These are phyloP conservation scores for Brassica rapa DNA, from an alignment of 345 rosid species.

Conservation along the genomic window DNA sequence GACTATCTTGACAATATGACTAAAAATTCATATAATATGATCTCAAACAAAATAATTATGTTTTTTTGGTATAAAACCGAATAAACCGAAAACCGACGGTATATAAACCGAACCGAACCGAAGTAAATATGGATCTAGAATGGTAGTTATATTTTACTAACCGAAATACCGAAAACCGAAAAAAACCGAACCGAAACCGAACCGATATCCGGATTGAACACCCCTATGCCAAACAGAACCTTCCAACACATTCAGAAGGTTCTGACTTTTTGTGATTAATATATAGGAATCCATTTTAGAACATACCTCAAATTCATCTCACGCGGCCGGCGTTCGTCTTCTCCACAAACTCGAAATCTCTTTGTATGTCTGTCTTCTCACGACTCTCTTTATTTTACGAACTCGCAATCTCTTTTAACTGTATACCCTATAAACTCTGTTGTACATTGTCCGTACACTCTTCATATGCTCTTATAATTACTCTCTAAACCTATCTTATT, in stretches of 20 bases:
- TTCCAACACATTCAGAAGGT: not conserved
- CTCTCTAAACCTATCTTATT: not conserved
- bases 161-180: too few relatives aligned
- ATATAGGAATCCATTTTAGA: not conserved
- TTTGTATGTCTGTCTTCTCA: not conserved
- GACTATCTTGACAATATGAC: too few relatives aligned
- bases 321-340: not conserved
- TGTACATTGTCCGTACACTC: not conserved
- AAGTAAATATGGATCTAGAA: too few relatives aligned
- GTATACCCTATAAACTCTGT: not conserved
- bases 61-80: too few relatives aligned
- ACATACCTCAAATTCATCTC: not conserved
- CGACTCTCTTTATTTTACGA: not conserved
- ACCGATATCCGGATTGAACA: too few relatives aligned
- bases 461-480: not conserved
- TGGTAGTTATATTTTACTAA: too few relatives aligned
- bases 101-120: too few relatives aligned
- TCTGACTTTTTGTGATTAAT: not conserved
- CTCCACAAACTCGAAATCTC: not conserved
- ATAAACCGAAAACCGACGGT: too few relatives aligned
- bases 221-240: too few relatives aligned
- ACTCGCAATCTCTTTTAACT: not conserved
- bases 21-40: too few relatives aligned
- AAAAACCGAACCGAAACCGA: too few relatives aligned
- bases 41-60: too few relatives aligned